Evolutionary conservation across 139 green algal genomes (phyloP).

Genomic region (Chlorella sp.): DNA sequence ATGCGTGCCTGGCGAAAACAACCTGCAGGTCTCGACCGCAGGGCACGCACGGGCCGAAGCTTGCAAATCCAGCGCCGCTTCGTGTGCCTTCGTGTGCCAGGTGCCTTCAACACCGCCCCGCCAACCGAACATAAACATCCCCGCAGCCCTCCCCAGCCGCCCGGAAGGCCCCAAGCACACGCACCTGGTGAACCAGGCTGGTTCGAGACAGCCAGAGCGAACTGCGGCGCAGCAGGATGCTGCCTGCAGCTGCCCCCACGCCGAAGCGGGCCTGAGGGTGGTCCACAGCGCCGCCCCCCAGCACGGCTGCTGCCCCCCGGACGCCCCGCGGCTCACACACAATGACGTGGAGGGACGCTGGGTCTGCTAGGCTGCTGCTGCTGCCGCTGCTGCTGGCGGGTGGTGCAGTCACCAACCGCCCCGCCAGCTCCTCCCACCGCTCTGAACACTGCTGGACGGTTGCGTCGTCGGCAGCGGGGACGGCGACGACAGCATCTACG

Average conservation of each 20-base stretch:
- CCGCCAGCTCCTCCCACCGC: not conserved
- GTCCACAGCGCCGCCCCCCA: not conserved
- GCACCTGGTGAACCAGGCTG: constrained; percentile 47
- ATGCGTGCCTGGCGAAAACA: not conserved
- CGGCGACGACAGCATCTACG: not conserved
- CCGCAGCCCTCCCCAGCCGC: too few relatives aligned
- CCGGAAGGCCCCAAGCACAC: not conserved
- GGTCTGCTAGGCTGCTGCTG: not conserved
- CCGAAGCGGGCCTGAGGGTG: not conserved
- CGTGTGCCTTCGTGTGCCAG: too few relatives aligned
- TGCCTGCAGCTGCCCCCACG: not conserved
- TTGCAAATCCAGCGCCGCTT: not conserved
- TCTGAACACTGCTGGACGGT: not conserved
- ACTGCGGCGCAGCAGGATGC: constrained; percentile 26
- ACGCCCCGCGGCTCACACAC: constrained; percentile 43
- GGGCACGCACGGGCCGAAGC: not conserved
- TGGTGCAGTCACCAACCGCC: not conserved
- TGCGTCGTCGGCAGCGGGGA: not conserved
- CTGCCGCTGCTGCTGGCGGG: not conserved
- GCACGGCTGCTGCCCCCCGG: constrained; percentile 18
- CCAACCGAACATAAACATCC: too few relatives aligned
- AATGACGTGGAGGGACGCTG: constrained; percentile 22
- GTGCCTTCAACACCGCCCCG: too few relatives aligned
- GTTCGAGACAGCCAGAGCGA: constrained; percentile 37
- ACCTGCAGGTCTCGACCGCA: not conserved